Conservation (phyloP, 2,329 filamentous ascomycete genomes). For the Orbilia oligospora region DNA sequence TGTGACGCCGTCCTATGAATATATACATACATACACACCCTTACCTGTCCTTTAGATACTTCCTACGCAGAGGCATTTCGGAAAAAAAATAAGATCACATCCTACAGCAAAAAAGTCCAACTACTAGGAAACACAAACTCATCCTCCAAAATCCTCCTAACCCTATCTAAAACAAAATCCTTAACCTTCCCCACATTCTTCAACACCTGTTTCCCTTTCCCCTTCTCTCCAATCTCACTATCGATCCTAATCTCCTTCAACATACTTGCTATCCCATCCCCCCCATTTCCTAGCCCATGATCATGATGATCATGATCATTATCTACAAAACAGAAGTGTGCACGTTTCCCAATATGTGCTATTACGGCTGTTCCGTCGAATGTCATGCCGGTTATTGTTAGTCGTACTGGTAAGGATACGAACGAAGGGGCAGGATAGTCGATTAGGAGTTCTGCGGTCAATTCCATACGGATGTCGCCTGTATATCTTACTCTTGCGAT, state of each 20-base stretch:
- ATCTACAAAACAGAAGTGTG: constrained; percentile 94
- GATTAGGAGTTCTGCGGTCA: constrained; percentile 94
- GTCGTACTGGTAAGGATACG: constrained; percentile 91
- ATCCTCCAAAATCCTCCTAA: constrained; percentile 96
- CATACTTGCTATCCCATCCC: constrained; percentile 77
- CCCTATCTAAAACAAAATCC: constrained; percentile 95
- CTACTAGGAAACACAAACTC: constrained; percentile 99
- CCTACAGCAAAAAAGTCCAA: constrained; percentile 94
- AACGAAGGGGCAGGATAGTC: constrained; percentile 99
- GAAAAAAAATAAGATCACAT: too few relatives aligned
- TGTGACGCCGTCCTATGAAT: constrained; percentile 20
- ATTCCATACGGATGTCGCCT: constrained; percentile 86
- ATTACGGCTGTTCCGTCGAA: constrained; percentile 96
- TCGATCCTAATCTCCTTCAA: constrained; percentile 95
- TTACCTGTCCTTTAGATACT: too few relatives aligned
- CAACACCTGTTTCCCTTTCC: constrained; percentile 90
- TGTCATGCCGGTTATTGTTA: constrained; percentile 93
- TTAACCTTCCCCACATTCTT: constrained; percentile 99
- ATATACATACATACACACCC: constrained; percentile 4
- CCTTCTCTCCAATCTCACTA: constrained; percentile 94
- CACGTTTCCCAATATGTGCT: constrained; percentile 87
- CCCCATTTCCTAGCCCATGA: constrained; percentile 63
- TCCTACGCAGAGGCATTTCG: too few relatives aligned
- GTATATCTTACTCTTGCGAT: constrained; percentile 91
- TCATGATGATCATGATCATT: constrained; percentile 80